Percentiles rank a stretch among this genome's conserved stretches.
phyloP scores from a whole-genome alignment of 2,329 filamentous ascomycete species.

The Scleromitrula shiraiana region DNA sequence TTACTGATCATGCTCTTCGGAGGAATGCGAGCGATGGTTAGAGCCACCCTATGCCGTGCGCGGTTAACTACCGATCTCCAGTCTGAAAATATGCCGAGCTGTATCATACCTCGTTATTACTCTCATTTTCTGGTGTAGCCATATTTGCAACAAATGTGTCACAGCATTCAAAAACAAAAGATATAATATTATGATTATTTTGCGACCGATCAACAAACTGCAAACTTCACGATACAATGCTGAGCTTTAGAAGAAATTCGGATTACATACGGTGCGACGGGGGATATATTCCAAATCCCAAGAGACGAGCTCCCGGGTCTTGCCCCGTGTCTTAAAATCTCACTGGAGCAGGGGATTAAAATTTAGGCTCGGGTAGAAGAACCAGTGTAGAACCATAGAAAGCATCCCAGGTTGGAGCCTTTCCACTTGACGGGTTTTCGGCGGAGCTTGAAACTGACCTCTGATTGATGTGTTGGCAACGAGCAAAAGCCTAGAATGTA shows the following conservation, averaged over 20 bases:
- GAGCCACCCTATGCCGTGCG: neutral
- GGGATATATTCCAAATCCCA: constrained; percentile 6
- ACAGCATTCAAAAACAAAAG: neutral
- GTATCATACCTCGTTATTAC: neutral
- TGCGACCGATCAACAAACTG: too few species aligned
- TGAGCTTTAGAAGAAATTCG: neutral
- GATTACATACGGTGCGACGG: neutral
- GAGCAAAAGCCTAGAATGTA: neutral
- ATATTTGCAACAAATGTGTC: neutral
- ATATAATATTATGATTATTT: neutral
- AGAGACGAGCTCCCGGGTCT: constrained; percentile 7
- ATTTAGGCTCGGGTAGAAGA: neutral
- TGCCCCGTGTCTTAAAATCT: constrained; percentile 10
- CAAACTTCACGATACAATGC: too few species aligned
- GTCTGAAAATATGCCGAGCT: neutral
- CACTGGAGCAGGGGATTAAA: neutral
- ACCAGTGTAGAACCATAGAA: neutral
- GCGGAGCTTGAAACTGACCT: neutral
- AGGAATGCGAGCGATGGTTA: neutral
- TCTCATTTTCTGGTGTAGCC: neutral
- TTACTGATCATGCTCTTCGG: constrained; percentile 4
- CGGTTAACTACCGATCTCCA: neutral
- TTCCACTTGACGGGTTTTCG: neutral
- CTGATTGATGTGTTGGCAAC: constrained; percentile 7
- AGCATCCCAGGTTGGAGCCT: too few species aligned